Evolutionary conservation across 352 stramenopile species (phyloP).

Genomic region (Thraustochytrium sp.): DNA sequence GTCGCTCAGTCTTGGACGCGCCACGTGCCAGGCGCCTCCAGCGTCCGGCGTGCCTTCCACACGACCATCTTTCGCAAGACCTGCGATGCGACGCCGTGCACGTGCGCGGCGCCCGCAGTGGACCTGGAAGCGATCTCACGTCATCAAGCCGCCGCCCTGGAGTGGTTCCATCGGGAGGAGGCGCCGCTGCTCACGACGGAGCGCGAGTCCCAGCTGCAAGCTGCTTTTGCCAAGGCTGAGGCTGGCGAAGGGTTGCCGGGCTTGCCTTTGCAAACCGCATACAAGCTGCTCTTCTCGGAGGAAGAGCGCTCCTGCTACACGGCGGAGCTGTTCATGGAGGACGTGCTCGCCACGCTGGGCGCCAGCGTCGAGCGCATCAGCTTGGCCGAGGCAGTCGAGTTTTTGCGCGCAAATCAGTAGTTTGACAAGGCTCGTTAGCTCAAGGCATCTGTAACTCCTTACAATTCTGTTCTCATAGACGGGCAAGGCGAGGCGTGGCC

Average conservation of each 20-base stretch:
- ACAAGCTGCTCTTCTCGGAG: background rate
- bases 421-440: too few relatives aligned
- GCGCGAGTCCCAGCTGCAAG: background rate
- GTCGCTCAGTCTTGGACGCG: background rate
- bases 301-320: background rate
- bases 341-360: background rate
- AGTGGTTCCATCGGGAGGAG: background rate
- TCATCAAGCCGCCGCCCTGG: background rate
- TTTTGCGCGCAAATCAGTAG: constrained; percentile 7
- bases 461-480: too few relatives aligned
- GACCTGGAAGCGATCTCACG: background rate
- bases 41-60: background rate
- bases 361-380: background rate
- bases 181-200: background rate
- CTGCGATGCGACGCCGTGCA: background rate
- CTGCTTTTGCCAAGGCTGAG: background rate
- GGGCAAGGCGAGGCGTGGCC: too few relatives aligned
- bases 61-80: background rate
- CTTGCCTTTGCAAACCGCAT: background rate
- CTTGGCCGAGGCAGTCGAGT: background rate
- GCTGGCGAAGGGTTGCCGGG: background rate
- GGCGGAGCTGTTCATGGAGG: background rate
- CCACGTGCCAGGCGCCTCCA: background rate
- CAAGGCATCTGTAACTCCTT: too few relatives aligned
- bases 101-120: background rate